Evolutionary conservation across 805 yeast genomes (phyloP).

Genomic region (Metschnikowia drakensbergensis): DNA sequence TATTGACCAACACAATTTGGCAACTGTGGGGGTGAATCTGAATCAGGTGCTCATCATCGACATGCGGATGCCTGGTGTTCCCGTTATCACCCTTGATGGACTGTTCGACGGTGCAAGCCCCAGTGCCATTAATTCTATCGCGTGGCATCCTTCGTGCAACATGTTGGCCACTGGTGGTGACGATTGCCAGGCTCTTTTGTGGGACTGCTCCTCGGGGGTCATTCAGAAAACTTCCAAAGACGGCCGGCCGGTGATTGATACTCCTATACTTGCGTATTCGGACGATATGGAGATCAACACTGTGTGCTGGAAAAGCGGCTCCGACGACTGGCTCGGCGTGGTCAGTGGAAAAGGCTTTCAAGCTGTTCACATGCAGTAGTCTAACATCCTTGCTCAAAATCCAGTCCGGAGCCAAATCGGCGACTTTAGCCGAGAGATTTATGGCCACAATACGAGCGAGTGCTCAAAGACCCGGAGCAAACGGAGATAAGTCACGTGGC

Average conservation of each 20-base stretch:
- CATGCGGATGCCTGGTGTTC: conserved; percentile 82
- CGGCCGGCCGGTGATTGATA: conserved; percentile 21
- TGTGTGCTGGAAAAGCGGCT: conserved; percentile 61
- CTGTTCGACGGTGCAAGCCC: conserved; percentile 46
- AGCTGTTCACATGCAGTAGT: conserved; percentile 41
- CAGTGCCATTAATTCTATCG: conserved; percentile 64
- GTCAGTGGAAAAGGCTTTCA: conserved; percentile 68
- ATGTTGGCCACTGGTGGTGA: conserved; percentile 62
- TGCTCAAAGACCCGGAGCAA: background rate
- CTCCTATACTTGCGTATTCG: conserved; percentile 49
- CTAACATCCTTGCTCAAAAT: too few relatives aligned
- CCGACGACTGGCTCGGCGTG: conserved; percentile 80
- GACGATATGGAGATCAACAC: conserved; percentile 73
- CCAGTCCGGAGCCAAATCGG: background rate
- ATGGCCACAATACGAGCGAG: background rate
- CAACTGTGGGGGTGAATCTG: conserved; percentile 73
- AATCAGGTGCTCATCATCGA: conserved; percentile 68
- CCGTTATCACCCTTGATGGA: conserved; percentile 65
- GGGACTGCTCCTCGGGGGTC: conserved; percentile 49
- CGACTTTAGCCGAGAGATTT: too few relatives aligned
- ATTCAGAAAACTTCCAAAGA: conserved; percentile 13
- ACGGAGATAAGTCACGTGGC: too few relatives aligned
- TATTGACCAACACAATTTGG: conserved; percentile 75
- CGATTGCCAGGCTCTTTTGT: conserved; percentile 67
- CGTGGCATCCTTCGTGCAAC: conserved; percentile 81